A percentile compares a stretch with the other conserved stretches of the same genome.
phyloP scores from a whole-genome alignment of 441 rosid genomes.

The Syzygium malaccense region DNA sequence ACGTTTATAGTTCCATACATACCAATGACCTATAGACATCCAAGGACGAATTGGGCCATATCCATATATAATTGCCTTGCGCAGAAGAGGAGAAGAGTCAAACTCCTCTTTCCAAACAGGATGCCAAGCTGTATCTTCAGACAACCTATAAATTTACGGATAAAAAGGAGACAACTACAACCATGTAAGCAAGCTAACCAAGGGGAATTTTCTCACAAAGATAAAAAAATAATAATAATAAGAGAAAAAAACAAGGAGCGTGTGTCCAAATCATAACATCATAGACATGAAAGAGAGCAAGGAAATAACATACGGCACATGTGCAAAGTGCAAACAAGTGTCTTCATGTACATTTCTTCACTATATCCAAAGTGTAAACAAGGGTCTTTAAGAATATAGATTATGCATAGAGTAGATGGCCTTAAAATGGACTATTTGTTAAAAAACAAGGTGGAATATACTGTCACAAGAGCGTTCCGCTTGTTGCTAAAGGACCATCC shows the following conservation, averaged over 20 bases:
- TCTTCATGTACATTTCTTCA: neutral
- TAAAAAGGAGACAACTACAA: neutral
- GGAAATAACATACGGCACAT: neutral
- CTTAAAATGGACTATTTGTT: neutral
- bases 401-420: neutral
- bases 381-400: neutral
- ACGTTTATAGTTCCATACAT: neutral
- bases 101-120: conserved; percentile 74
- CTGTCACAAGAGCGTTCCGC: neutral
- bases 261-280: neutral
- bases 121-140: conserved; percentile 93
- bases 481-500: neutral
- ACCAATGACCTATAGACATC: conserved; percentile 98
- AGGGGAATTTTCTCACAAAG: neutral
- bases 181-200: neutral
- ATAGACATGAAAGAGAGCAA: neutral
- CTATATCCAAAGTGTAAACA: neutral
- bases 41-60: conserved; percentile 88
- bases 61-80: conserved; percentile 69
- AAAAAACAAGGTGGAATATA: neutral
- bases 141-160: conserved; percentile 37
- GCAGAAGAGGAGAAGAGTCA: conserved; percentile 38
- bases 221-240: too few relatives aligned
- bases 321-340: neutral
- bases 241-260: neutral